A percentile compares a stretch with the other conserved stretches of the same genome.
Conservation (phyloP, 176 grass and related monocot genomes). For the Oryza glumipatula region DNA sequence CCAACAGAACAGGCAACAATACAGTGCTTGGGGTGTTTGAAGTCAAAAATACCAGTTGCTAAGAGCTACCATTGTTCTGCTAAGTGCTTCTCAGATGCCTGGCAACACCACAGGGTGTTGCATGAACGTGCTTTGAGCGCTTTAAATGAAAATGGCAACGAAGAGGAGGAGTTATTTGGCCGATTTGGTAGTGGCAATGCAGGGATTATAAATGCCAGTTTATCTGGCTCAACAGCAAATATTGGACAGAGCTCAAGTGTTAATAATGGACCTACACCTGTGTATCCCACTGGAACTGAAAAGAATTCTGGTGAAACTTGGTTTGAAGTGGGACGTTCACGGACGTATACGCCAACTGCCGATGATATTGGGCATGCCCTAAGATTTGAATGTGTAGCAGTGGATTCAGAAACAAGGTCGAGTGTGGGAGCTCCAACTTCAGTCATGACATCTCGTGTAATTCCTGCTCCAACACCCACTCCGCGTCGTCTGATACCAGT, state of each 20-base stretch:
- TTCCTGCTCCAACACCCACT: constrained; percentile 80
- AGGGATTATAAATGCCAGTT: constrained; percentile 33
- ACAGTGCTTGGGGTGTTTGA: constrained; percentile 85
- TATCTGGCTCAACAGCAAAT: constrained; percentile 58
- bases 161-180: constrained; percentile 78
- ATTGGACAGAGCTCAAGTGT: constrained; percentile 43
- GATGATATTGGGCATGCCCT: constrained; percentile 88
- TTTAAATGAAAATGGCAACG: constrained; percentile 70
- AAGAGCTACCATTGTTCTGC: constrained; percentile 87
- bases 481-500: constrained; percentile 76
- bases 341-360: constrained; percentile 74
- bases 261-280: constrained; percentile 53
- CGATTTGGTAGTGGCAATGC: constrained; percentile 52
- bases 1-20: constrained; percentile 80
- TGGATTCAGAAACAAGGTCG: constrained; percentile 61
- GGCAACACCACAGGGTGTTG: constrained; percentile 77
- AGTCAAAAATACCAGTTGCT: constrained; percentile 80
- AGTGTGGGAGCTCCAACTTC: constrained; percentile 59
- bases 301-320: constrained; percentile 74
- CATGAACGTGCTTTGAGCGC: constrained; percentile 76
- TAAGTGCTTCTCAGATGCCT: constrained; percentile 85
- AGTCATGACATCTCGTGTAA: constrained; percentile 74
- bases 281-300: constrained; percentile 50
- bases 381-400: constrained; percentile 76
- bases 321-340: constrained; percentile 71